Evolutionary conservation across 2,329 filamentous ascomycete genomes (phyloP), one percentile per base, ranked within the genome.

Genomic region (Elsinoe australis): DNA sequence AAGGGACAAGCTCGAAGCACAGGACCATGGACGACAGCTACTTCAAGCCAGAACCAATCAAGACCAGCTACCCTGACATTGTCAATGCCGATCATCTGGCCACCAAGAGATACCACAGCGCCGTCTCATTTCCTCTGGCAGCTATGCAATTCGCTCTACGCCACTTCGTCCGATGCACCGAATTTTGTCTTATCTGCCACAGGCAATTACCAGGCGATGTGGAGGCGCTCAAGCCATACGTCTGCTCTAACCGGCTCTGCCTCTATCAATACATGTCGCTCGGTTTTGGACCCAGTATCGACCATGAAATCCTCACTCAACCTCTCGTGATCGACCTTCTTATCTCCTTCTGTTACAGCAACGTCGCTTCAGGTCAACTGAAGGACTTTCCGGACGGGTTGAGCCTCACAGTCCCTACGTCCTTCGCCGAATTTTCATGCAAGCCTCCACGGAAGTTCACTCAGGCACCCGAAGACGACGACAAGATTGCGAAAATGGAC

Each of bases 101-200:
- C 5, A 51, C 2, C 61, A 67, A 21, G 53, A 31, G 2, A 1
- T 42, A 47, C 2, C 36, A 58, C 1, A 26, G 18, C 6, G 9
- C n/a, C 10, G 56, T 64, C 36, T 80, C 76, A 1, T 69, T 82
- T 26, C 77, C 77, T 5, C 64, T 80, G 3, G 62, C 78, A 2
- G 71, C 71, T 1, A 85, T 87, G 73, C 84, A 94, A 54, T 92
- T 89, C 55, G 73, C 80, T 0, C 69, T 94, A 19, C 80, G 82
- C 1, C 85, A 88, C 57, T 79, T 95, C 51, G 76, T 85, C 5
- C 81, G 79, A 51, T 95, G 87, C 61, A 87, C 85, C 0, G 81
- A 92, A 47, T 94, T 90, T 63, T 95, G 89, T 63, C 74, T 94
- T 48, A 80, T 89, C 18, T 95, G 89, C 58, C 85, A 94, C 63